Base-by-base conservation (phyloP, 495 filamentous ascomycete genomes). In the Lasiosphaeria miniovina region DNA sequence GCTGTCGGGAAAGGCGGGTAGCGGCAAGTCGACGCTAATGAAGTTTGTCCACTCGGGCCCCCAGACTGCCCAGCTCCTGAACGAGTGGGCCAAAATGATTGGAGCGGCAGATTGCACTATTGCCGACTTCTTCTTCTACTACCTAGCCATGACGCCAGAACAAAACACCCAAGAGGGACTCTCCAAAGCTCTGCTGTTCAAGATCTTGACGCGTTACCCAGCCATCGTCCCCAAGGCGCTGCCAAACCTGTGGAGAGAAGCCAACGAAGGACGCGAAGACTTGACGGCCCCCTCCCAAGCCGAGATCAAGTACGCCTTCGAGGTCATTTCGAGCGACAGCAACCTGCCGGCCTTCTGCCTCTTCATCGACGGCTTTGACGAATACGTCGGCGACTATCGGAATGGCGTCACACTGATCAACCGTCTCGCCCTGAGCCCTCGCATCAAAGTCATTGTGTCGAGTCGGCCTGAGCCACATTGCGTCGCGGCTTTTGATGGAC, bases 371-470 rank as follows among this genome's bases (percentile, higher is more conserved):
- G 69, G 69, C 11, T 57, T 69, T 3, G 67, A 72, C 48, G 64
- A 65, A 17, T 67, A 52, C 17, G 54, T 64, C 1, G 68, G 64
- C 2, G 62, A 68, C 24, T 57, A 57, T 12, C 17, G 48, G 6
- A 66, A 65, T 8, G 40, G 62, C 6, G 48, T 49, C 50, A 10
- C 53, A 5, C 31, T 60, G 0, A 14, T 69, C 1, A 7, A 14
- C 0, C 24, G 36, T 3, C 33, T 70, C 1, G 41, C 60, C 7
- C 17, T 14, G 4, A 54, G 40, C 24, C 7, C 54, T 0, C 60
- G 76, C 54, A 60, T 82, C 52, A 83, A 82, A 55, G 15, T 77
- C 8, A 83, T 81, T 58, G 61, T 81, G 2, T 78, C 80, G 10
- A 84, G 82, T 59, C 71, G 81, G 1, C 77, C 79, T 6, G 49